Evolutionary conservation across 1,284 basidiomycete species (phyloP).

Genomic region (Leccinum pallidistipes): DNA sequence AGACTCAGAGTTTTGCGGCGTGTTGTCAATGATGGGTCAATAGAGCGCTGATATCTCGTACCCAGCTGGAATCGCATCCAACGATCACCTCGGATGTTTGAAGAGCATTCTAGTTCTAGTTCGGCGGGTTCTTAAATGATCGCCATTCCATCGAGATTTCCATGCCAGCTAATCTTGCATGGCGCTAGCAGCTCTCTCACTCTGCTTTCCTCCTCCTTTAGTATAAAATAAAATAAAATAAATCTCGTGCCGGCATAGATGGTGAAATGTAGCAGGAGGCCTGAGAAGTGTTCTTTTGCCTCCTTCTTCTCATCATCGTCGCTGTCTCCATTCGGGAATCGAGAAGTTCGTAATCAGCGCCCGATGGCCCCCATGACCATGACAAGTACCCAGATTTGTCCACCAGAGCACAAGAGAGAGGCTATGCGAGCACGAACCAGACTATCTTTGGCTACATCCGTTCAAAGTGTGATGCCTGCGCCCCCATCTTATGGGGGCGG

Average conservation of each 20-base stretch:
- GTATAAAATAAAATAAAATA: background rate
- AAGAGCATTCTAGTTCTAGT: background rate
- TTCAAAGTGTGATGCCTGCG: background rate
- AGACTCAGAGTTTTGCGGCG: background rate
- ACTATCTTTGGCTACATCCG: background rate
- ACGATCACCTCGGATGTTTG: conserved; percentile 33
- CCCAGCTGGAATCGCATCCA: conserved; percentile 1
- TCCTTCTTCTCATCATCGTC: conserved; percentile 13
- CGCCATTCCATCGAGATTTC: conserved; percentile 20
- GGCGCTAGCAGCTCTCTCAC: background rate
- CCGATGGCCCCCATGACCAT: background rate
- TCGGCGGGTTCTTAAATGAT: conserved; percentile 22
- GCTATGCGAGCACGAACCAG: conserved; percentile 9
- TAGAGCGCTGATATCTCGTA: background rate
- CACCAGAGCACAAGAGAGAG: background rate
- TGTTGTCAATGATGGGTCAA: background rate
- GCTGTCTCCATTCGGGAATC: conserved; percentile 1
- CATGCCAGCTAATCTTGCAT: conserved; percentile 8
- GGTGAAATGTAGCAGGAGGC: background rate
- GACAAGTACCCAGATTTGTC: background rate
- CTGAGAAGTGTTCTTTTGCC: conserved; percentile 4
- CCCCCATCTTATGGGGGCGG: background rate
- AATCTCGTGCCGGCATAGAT: conserved; percentile 4
- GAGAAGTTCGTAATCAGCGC: conserved; percentile 6
- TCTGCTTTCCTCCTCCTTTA: background rate